phyloP scores from a whole-genome alignment of 441 rosid genomes.

The Capsella rubella region DNA sequence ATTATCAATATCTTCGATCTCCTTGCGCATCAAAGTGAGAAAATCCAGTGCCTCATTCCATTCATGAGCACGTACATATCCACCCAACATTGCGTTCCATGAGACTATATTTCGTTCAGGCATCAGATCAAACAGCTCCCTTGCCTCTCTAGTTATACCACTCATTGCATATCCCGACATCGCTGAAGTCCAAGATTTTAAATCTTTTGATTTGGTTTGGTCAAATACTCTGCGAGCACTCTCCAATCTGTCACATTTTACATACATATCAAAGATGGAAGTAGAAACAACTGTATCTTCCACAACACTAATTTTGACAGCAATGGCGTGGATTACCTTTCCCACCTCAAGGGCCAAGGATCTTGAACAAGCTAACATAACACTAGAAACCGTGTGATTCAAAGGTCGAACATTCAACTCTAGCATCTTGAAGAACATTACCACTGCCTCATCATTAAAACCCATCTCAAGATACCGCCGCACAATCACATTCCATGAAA shows the following conservation, averaged over 20 bases:
- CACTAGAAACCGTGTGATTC: slow-evolving; percentile 74
- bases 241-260: slow-evolving; percentile 65
- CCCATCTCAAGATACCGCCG: slow-evolving; percentile 82
- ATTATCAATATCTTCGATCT: slow-evolving; percentile 59
- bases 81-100: slow-evolving; percentile 86
- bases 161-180: slow-evolving; percentile 72
- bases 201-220: slow-evolving; percentile 57
- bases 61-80: slow-evolving; percentile 57
- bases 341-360: slow-evolving; percentile 61
- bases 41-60: slow-evolving; percentile 79
- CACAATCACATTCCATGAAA: slow-evolving; percentile 90
- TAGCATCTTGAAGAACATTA: slow-evolving; percentile 68
- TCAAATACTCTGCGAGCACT: slow-evolving; percentile 70
- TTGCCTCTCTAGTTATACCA: slow-evolving; percentile 69
- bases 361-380: slow-evolving; percentile 75
- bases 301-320: slow-evolving; percentile 53
- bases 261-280: slow-evolving; percentile 75
- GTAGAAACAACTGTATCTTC: slow-evolving; percentile 63
- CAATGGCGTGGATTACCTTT: slow-evolving; percentile 71
- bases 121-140: slow-evolving; percentile 78
- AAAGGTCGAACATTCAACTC: slow-evolving; percentile 56
- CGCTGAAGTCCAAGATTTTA: slow-evolving; percentile 75
- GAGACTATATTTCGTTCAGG: slow-evolving; percentile 75
- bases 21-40: slow-evolving; percentile 55
- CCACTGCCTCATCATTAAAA: slow-evolving; percentile 59